Conservation (phyloP, 208 protist genomes). For the Trypanosoma boissoni region DNA sequence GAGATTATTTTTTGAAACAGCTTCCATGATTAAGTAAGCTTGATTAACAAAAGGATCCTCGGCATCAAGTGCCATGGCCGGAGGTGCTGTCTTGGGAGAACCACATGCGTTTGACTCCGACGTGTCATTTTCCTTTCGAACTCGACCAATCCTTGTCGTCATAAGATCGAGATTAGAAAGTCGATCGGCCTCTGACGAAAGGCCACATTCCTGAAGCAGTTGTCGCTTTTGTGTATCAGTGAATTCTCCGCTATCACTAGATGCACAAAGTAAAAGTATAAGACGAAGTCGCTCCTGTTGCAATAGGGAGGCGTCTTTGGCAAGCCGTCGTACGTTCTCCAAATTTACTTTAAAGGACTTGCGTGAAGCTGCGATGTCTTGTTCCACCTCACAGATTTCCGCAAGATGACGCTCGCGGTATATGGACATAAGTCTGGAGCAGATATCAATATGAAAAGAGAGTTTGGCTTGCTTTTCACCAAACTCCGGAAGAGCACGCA, state of each 20-base stretch:
- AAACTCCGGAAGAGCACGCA: constrained; percentile 63
- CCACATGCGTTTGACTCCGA: neutral
- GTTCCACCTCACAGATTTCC: constrained; percentile 68
- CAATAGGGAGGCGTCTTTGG: constrained; percentile 43
- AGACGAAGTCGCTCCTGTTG: constrained; percentile 51
- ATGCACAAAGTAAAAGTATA: constrained; percentile 44
- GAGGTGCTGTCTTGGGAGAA: neutral
- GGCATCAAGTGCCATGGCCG: neutral
- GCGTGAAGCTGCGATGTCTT: constrained; percentile 47
- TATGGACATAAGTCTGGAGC: constrained; percentile 60
- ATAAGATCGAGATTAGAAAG: constrained; percentile 45
- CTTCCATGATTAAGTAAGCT: constrained; percentile 56
- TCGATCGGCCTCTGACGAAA: constrained; percentile 34
- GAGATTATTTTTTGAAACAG: constrained; percentile 42
- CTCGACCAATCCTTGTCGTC: constrained; percentile 9
- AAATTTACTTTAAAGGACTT: constrained; percentile 53
- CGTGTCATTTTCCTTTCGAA: neutral
- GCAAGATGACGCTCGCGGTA: constrained; percentile 55
- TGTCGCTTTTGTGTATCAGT: constrained; percentile 58
- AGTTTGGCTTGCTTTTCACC: constrained; percentile 74
- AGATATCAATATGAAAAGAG: constrained; percentile 81
- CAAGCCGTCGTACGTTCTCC: constrained; percentile 36
- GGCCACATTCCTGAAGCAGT: constrained; percentile 51
- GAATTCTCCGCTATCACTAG: constrained; percentile 52
- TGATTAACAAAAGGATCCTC: constrained; percentile 49